phyloP scores from a whole-genome alignment of 192 early-diverging fungal species.

The Coemansia asiatica region DNA sequence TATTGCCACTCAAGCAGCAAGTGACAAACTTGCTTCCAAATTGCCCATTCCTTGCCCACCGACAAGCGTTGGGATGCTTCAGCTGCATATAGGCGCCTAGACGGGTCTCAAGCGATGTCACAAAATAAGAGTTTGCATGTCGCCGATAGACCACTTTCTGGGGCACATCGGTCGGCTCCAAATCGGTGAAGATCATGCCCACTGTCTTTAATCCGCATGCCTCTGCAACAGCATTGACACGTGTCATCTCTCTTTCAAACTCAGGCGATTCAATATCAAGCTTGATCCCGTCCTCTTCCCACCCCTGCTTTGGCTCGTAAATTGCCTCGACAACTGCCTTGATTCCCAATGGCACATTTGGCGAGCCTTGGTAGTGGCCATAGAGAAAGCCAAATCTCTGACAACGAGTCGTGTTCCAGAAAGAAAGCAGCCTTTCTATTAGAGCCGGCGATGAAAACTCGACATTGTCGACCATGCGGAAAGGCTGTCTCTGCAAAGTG shows the following conservation, averaged over 20 bases:
- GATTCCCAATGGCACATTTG: slow-evolving; percentile 90
- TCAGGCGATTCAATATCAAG: slow-evolving; percentile 61
- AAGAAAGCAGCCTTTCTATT: slow-evolving; percentile 82
- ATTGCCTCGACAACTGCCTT: slow-evolving; percentile 94
- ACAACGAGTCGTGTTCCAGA: slow-evolving; percentile 80
- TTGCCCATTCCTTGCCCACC: slow-evolving; percentile 72
- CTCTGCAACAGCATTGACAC: slow-evolving; percentile 62
- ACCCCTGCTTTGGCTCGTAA: slow-evolving; percentile 90
- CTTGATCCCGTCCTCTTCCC: slow-evolving; percentile 70
- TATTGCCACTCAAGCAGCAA: slow-evolving; percentile 87
- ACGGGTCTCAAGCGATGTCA: slow-evolving; percentile 86
- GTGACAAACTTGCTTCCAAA: slow-evolving; percentile 96
- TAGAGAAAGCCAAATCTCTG: slow-evolving; percentile 96
- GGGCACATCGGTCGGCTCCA: slow-evolving; percentile 78
- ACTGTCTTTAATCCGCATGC: slow-evolving; percentile 70
- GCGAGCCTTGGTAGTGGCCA: slow-evolving; percentile 86
- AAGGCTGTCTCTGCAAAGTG: slow-evolving; percentile 84
- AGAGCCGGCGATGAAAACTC: slow-evolving; percentile 82
- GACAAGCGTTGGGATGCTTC: slow-evolving; percentile 65
- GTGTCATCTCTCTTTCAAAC: slow-evolving; percentile 49
- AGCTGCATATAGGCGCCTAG: slow-evolving; percentile 85
- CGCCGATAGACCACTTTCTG: slow-evolving; percentile 86
- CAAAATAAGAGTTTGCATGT: slow-evolving; percentile 89
- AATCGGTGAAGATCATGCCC: slow-evolving; percentile 94
- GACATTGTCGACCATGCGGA: slow-evolving; percentile 95